Evolutionary conservation across 2,329 filamentous ascomycete species (phyloP).

Genomic region (Colletotrichum filicis): DNA sequence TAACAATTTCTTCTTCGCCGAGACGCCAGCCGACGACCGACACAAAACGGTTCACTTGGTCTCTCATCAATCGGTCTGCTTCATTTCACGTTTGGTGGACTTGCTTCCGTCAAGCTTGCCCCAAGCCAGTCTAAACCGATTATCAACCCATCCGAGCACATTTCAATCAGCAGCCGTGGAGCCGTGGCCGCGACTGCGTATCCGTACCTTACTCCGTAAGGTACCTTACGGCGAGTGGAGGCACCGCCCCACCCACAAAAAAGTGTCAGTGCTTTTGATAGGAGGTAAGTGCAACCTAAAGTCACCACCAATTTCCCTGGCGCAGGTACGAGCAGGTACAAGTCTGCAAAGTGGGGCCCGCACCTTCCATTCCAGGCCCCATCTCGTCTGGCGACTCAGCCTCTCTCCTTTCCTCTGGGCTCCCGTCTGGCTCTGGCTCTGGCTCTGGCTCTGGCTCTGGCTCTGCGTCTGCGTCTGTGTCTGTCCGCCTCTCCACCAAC

Average conservation of each 20-base stretch:
- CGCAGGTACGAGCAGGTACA: conserved; percentile 29
- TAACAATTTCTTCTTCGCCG: conserved; percentile 13
- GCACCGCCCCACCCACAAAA: neutral
- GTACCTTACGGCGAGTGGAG: too few relatives aligned
- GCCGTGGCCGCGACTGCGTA: neutral
- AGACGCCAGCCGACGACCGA: neutral
- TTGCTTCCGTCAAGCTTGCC: neutral
- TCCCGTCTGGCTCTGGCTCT: neutral
- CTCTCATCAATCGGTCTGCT: neutral
- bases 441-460: neutral
- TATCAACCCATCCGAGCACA: conserved; percentile 12
- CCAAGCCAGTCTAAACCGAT: conserved; percentile 1
- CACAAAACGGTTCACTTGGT: conserved; percentile 14
- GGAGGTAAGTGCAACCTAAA: conserved; percentile 30
- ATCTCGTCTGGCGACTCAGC: conserved; percentile 32
- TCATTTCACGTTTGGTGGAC: conserved; percentile 11
- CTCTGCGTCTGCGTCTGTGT: neutral
- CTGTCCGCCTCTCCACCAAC: conserved; percentile 25
- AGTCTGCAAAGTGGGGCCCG: conserved; percentile 15
- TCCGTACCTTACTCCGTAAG: too few relatives aligned
- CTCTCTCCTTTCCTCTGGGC: conserved; percentile 18
- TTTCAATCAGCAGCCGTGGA: conserved; percentile 12
- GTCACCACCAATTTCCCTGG: conserved; percentile 33
- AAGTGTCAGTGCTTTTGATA: conserved; percentile 31
- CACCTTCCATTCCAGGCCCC: conserved; percentile 29